Percentiles rank a stretch among this genome's conserved stretches.
Evolutionary conservation across 2,329 filamentous ascomycete species (phyloP).

Genomic region (Blumeria hordei): DNA sequence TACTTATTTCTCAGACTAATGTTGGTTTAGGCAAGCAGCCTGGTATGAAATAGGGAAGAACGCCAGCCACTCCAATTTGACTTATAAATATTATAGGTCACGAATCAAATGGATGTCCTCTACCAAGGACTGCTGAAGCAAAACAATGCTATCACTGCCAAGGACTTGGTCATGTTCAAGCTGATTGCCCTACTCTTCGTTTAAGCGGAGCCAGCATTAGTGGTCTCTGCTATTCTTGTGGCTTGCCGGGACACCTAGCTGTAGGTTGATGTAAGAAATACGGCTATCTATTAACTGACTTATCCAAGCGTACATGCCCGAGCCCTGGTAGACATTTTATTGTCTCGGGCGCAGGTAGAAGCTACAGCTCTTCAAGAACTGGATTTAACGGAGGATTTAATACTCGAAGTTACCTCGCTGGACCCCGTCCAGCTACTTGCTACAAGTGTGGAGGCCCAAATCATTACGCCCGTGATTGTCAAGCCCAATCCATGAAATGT

Average conservation of each 20-base stretch:
- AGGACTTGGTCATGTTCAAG: conserved; percentile 92
- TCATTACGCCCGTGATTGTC: conserved; percentile 93
- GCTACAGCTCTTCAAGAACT: conserved; percentile 44
- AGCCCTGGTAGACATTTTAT: conserved; percentile 35
- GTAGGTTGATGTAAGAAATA: conserved; percentile 24
- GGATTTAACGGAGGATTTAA: conserved; percentile 37
- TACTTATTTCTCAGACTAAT: neutral
- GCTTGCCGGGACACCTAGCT: conserved; percentile 76
- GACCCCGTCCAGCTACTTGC: conserved; percentile 43
- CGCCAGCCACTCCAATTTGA: conserved; percentile 1
- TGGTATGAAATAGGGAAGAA: conserved; percentile 21
- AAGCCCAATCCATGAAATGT: conserved; percentile 69
- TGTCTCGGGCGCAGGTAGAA: conserved; percentile 29
- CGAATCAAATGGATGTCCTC: conserved; percentile 92
- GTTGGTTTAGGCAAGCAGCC: conserved; percentile 47
- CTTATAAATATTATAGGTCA: conserved; percentile 32
- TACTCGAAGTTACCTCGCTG: conserved; percentile 50
- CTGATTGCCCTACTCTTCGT: conserved; percentile 90
- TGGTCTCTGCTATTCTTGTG: conserved; percentile 92
- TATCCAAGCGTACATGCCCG: conserved; percentile 50
- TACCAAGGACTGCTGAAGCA: conserved; percentile 87
- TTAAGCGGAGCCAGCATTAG: conserved; percentile 60
- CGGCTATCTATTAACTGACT: conserved; percentile 5
- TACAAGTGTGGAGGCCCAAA: conserved; percentile 71
- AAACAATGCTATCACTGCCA: conserved; percentile 99